Evolutionary conservation across 805 yeast species (phyloP).

Genomic region (Zygoascus tannicola): DNA sequence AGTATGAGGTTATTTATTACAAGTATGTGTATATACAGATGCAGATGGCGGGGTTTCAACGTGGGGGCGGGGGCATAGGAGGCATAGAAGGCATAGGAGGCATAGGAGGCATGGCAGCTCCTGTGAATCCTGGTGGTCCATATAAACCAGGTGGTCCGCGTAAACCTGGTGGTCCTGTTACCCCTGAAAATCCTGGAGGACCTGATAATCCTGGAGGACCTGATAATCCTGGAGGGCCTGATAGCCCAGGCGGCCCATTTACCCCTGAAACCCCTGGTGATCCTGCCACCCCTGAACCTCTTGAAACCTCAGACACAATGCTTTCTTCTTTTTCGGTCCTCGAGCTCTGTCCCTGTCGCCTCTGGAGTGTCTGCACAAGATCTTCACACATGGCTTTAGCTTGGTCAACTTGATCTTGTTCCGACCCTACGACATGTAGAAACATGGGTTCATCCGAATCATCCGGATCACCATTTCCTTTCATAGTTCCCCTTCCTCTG

Average conservation of each 20-base stretch:
- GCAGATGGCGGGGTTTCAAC: too few relatives aligned
- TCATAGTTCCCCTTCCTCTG: slow-evolving; percentile 28
- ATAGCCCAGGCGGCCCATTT: slow-evolving; percentile 3
- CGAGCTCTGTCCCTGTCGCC: too few relatives aligned
- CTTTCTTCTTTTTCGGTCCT: background rate
- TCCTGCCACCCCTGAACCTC: too few relatives aligned
- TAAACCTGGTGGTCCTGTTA: slow-evolving; percentile 7
- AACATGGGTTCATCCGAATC: slow-evolving; percentile 10
- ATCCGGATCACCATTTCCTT: slow-evolving; percentile 26
- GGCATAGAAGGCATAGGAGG: too few relatives aligned
- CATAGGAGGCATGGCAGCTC: slow-evolving; percentile 2
- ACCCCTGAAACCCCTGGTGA: too few relatives aligned
- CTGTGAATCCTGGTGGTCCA: slow-evolving; percentile 5
- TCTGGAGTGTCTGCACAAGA: slow-evolving; percentile 14
- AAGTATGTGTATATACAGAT: background rate
- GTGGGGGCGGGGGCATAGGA: too few relatives aligned
- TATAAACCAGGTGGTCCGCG: slow-evolving; percentile 3
- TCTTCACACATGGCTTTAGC: slow-evolving; percentile 24
- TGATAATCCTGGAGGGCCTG: slow-evolving; percentile 5
- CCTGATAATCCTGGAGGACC: slow-evolving; percentile 10
- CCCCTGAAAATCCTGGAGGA: slow-evolving; percentile 12
- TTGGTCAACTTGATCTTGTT: slow-evolving; percentile 15
- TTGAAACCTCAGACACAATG: background rate
- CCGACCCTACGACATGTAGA: slow-evolving; percentile 23
- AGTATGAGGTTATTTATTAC: too few relatives aligned